Percentiles rank a stretch among this genome's conserved stretches.
Conservation (phyloP, 495 filamentous ascomycete genomes). For the Cladorrhinum samala region DNA sequence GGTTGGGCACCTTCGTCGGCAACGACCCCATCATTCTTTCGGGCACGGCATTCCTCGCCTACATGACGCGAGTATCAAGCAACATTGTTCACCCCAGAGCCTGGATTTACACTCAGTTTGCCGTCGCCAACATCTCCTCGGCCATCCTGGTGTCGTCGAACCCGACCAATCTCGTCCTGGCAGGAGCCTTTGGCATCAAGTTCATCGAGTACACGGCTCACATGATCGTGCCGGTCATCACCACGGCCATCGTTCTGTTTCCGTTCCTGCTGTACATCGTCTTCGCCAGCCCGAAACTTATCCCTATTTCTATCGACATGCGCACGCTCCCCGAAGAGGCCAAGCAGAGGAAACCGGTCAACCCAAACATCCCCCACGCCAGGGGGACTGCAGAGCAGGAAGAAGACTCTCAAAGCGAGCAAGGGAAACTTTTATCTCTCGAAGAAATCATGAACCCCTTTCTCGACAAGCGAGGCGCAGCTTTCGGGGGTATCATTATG, state of each 20-base stretch:
- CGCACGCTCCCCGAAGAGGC: slow-evolving; percentile 55
- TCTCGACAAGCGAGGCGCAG: slow-evolving; percentile 55
- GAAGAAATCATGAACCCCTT: slow-evolving; percentile 70
- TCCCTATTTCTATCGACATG: slow-evolving; percentile 58
- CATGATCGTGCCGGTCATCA: slow-evolving; percentile 61
- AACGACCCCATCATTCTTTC: slow-evolving; percentile 67
- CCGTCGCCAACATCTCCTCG: slow-evolving; percentile 60
- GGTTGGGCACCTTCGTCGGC: slow-evolving; percentile 58
- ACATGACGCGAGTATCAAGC: slow-evolving; percentile 64
- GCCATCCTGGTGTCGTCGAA: slow-evolving; percentile 66
- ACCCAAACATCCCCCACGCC: slow-evolving; percentile 60
- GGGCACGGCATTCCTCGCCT: slow-evolving; percentile 62
- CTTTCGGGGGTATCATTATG: slow-evolving; percentile 56
- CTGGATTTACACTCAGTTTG: slow-evolving; percentile 65
- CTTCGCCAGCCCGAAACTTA: slow-evolving; percentile 53
- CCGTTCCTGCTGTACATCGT: slow-evolving; percentile 60
- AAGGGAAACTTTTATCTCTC: slow-evolving; percentile 49
- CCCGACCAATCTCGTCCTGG: slow-evolving; percentile 65
- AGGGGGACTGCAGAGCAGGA: slow-evolving; percentile 49
- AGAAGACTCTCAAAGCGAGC: slow-evolving; percentile 41
- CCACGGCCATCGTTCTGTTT: slow-evolving; percentile 56
- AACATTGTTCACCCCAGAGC: slow-evolving; percentile 61
- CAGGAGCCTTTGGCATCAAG: slow-evolving; percentile 59
- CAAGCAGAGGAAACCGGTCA: slow-evolving; percentile 49
- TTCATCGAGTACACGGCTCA: slow-evolving; percentile 64